Percentiles rank a stretch among this genome's conserved stretches.
phyloP scores from a whole-genome alignment of 208 protist genomes.

The Crithidia mellificae region DNA sequence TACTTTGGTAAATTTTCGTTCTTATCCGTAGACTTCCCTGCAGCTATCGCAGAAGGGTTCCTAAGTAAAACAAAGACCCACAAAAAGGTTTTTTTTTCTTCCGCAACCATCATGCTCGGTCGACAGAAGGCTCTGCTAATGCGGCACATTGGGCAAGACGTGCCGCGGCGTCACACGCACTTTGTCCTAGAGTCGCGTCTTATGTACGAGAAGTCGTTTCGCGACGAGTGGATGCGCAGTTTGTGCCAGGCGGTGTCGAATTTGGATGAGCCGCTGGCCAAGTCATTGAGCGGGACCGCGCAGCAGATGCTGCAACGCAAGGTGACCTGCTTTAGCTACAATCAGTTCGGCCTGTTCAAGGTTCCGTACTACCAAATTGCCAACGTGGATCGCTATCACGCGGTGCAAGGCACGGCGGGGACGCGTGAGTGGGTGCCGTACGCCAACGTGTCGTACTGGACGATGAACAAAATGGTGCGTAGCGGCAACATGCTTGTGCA shows the following conservation, averaged over 20 bases:
- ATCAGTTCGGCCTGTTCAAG: slow-evolving; percentile 88
- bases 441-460: slow-evolving; percentile 88
- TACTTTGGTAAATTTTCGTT: too few relatives aligned
- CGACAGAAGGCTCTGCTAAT: slow-evolving; percentile 40
- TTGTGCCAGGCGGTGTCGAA: slow-evolving; percentile 73
- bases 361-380: slow-evolving; percentile 82
- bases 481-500: slow-evolving; percentile 86
- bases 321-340: slow-evolving; percentile 88
- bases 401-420: slow-evolving; percentile 71
- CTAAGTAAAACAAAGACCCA: too few relatives aligned
- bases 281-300: slow-evolving; percentile 55
- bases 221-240: slow-evolving; percentile 87
- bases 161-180: slow-evolving; percentile 83
- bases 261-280: slow-evolving; percentile 83
- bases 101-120: slow-evolving; percentile 42
- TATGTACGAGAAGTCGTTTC: slow-evolving; percentile 93
- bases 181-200: slow-evolving; percentile 86
- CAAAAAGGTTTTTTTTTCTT: too few relatives aligned
- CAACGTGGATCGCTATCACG: slow-evolving; percentile 87
- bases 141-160: slow-evolving; percentile 88
- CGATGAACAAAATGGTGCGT: slow-evolving; percentile 91
- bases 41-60: too few relatives aligned
- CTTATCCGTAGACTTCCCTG: too few relatives aligned
- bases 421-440: slow-evolving; percentile 91
- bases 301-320: slow-evolving; percentile 90